Percentiles rank a stretch among this genome's conserved stretches.
These are phyloP conservation scores for Fusarium zealandicum DNA, from an alignment of 2,329 filamentous ascomycete genomes.

Conservation along the genomic window DNA sequence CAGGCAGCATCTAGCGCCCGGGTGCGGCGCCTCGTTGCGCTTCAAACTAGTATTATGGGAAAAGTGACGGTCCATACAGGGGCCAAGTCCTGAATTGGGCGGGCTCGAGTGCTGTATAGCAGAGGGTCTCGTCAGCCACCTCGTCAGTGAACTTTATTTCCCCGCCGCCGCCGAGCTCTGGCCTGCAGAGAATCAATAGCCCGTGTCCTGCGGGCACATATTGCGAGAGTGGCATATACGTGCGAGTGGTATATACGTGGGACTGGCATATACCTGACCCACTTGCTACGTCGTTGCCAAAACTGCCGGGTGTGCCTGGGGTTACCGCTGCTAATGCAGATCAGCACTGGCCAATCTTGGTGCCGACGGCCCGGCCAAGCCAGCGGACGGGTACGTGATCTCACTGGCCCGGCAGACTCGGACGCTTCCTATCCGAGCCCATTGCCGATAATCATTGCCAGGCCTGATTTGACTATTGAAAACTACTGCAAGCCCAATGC, in stretches of 20 bases:
- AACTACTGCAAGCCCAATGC: no score
- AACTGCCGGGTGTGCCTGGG: conserved; percentile 12
- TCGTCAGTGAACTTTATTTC: conserved; percentile 15
- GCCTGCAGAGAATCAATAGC: neutral
- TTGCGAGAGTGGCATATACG: no score
- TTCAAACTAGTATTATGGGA: neutral
- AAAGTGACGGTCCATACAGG: neutral
- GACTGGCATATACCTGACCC: neutral
- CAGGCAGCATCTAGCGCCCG: neutral
- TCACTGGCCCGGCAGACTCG: neutral
- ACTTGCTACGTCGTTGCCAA: neutral
- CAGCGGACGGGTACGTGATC: neutral
- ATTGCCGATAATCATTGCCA: conserved; percentile 1
- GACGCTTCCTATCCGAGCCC: neutral
- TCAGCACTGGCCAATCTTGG: conserved; percentile 6
- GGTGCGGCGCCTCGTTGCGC: neutral
- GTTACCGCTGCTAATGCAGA: conserved; percentile 1
- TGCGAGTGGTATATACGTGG: neutral
- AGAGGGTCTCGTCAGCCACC: conserved; percentile 14
- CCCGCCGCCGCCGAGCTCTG: neutral
- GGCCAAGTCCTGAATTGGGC: neutral
- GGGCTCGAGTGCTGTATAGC: neutral
- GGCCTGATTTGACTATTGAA: neutral
- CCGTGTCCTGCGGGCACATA: neutral
- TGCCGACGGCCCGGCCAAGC: conserved; percentile 9